Percentiles rank a stretch among this genome's conserved stretches.
phyloP scores from a whole-genome alignment of 164 flowering plant species.

The Chimonanthus praecox region DNA sequence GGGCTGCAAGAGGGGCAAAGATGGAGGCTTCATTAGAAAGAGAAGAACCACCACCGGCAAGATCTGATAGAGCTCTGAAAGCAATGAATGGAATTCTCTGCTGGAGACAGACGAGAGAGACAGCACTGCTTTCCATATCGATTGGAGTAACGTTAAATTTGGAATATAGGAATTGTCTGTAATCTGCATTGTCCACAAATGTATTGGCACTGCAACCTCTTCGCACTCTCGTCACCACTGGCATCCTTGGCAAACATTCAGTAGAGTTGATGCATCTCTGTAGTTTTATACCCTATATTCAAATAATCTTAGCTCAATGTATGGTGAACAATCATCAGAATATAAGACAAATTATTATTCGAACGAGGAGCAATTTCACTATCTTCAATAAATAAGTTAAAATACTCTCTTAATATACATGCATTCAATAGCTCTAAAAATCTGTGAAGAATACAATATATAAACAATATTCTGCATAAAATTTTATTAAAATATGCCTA shows the following conservation, averaged over 20 bases:
- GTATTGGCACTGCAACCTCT: slow-evolving; percentile 30
- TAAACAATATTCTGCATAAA: too few species aligned
- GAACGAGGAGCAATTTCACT: too few species aligned
- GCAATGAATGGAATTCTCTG: slow-evolving; percentile 27
- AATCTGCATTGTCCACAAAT: slow-evolving; percentile 27
- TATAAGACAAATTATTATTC: background rate
- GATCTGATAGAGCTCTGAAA: slow-evolving; percentile 27
- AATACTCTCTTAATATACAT: background rate
- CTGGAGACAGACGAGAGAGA: slow-evolving; percentile 28
- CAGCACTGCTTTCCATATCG: slow-evolving; percentile 37
- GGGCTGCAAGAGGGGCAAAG: slow-evolving; percentile 22
- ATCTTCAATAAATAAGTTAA: too few species aligned
- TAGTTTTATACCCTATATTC: slow-evolving; percentile 30
- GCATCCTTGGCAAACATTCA: slow-evolving; percentile 22
- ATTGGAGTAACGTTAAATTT: slow-evolving; percentile 22
- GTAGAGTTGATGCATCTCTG: slow-evolving; percentile 38
- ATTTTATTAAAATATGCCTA: too few species aligned
- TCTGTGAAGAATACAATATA: too few species aligned
- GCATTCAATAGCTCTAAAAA: background rate
- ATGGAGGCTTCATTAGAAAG: slow-evolving; percentile 22
- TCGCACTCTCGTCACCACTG: slow-evolving; percentile 18
- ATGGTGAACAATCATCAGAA: background rate
- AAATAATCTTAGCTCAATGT: background rate
- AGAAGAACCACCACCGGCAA: slow-evolving; percentile 34
- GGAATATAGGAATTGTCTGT: slow-evolving; percentile 19